A percentile compares a stretch with the other conserved stretches of the same genome.
phyloP scores from a whole-genome alignment of 2,329 filamentous ascomycete species.

The Penicillium griseofulvum region DNA sequence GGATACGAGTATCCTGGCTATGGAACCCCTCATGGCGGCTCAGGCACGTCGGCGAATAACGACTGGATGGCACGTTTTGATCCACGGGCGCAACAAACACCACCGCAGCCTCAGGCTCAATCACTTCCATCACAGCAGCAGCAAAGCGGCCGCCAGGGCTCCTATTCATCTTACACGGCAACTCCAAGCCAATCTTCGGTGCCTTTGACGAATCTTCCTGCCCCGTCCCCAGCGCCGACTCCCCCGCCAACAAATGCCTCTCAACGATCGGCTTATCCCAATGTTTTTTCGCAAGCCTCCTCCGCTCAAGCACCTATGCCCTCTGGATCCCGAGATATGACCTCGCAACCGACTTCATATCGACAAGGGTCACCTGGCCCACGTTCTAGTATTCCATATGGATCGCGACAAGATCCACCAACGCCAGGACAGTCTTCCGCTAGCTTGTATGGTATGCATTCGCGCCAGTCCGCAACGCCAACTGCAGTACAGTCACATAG shows the following conservation, averaged over 20 bases:
- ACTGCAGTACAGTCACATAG: slow-evolving; percentile 25
- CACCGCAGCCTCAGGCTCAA: slow-evolving; percentile 20
- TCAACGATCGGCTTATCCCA: slow-evolving; percentile 32
- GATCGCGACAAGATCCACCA: slow-evolving; percentile 32
- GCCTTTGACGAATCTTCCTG: slow-evolving; percentile 27
- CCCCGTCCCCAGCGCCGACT: slow-evolving; percentile 36
- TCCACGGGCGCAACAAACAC: slow-evolving; percentile 35
- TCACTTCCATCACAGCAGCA: slow-evolving; percentile 23
- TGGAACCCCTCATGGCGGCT: slow-evolving; percentile 23
- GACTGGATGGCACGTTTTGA: slow-evolving; percentile 47
- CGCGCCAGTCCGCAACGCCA: slow-evolving; percentile 29
- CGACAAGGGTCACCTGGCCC: slow-evolving; percentile 30
- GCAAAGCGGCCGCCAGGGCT: slow-evolving; percentile 27
- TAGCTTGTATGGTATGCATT: slow-evolving; percentile 27
- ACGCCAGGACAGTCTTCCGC: slow-evolving; percentile 32
- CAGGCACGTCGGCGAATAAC: slow-evolving; percentile 31
- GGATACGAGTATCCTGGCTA: slow-evolving; percentile 37
- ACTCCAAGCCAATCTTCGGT: slow-evolving; percentile 23
- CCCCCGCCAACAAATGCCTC: slow-evolving; percentile 29
- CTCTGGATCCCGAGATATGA: slow-evolving; percentile 32
- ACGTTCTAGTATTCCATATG: slow-evolving; percentile 31
- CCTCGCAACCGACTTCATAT: slow-evolving; percentile 26
- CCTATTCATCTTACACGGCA: slow-evolving; percentile 31
- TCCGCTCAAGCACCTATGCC: slow-evolving; percentile 24
- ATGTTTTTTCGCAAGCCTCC: slow-evolving; percentile 30